Evolutionary conservation across 2,329 filamentous ascomycete genomes (phyloP).

Genomic region (Drechslera avenae): DNA sequence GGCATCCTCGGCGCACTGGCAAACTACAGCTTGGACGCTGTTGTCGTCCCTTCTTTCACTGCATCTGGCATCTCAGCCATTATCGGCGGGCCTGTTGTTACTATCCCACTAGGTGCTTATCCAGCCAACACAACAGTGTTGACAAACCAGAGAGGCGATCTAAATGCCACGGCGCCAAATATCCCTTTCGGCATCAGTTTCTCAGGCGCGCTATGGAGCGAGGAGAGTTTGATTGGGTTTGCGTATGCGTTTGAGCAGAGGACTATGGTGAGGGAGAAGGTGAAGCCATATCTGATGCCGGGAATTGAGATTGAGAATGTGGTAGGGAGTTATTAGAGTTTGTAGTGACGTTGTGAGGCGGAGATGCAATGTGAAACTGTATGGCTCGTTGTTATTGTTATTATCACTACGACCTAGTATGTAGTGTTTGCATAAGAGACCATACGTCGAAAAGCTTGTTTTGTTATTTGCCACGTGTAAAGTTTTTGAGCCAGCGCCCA

Average conservation of each 20-base stretch:
- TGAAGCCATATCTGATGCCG: slow-evolving; percentile 57
- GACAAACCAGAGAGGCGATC: slow-evolving; percentile 54
- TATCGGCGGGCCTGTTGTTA: slow-evolving; percentile 65
- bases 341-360: background rate
- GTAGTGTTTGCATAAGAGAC: no score
- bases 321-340: slow-evolving; percentile 25
- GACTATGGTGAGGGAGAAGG: slow-evolving; percentile 55
- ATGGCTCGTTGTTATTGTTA: no score
- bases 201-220: slow-evolving; percentile 64
- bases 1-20: slow-evolving; percentile 66
- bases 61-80: slow-evolving; percentile 58
- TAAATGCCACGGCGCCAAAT: slow-evolving; percentile 61
- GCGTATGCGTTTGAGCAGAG: slow-evolving; percentile 73
- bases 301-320: slow-evolving; percentile 56
- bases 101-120: slow-evolving; percentile 66
- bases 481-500: no score
- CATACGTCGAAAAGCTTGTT: no score
- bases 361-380: no score
- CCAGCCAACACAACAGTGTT: slow-evolving; percentile 56
- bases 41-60: slow-evolving; percentile 63
- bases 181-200: slow-evolving; percentile 68
- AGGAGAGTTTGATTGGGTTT: slow-evolving; percentile 66
- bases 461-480: no score
- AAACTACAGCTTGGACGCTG: slow-evolving; percentile 63
- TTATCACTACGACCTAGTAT: no score